Conservation (phyloP, 1,284 basidiomycete genomes). For the Melampsora americana region DNA sequence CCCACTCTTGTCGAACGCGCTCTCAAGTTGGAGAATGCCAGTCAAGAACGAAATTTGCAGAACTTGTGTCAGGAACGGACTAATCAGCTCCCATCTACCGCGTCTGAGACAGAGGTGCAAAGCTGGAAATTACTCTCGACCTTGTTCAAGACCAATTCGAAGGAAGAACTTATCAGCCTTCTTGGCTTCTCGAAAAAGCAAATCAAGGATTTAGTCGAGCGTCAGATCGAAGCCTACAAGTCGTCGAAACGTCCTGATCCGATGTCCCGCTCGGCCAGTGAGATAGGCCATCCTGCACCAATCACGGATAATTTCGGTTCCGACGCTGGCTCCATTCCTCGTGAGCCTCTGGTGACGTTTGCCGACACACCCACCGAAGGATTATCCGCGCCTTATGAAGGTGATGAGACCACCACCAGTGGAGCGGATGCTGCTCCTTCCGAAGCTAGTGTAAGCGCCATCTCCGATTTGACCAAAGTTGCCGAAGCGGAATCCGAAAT, state of each 20-base stretch:
- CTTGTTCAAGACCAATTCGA: slow-evolving; percentile 80
- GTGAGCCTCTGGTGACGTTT: slow-evolving; percentile 49
- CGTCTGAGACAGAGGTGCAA: slow-evolving; percentile 57
- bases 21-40: slow-evolving; percentile 66
- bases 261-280: slow-evolving; percentile 55
- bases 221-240: slow-evolving; percentile 74
- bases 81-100: slow-evolving; percentile 54
- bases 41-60: slow-evolving; percentile 64
- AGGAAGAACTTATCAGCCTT: slow-evolving; percentile 83
- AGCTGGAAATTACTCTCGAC: slow-evolving; percentile 86
- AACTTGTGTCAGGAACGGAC: slow-evolving; percentile 66
- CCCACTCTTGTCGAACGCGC: slow-evolving; percentile 73
- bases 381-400: slow-evolving; percentile 51
- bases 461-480: slow-evolving; percentile 64
- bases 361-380: slow-evolving; percentile 53
- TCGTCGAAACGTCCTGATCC: slow-evolving; percentile 55
- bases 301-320: slow-evolving; percentile 67
- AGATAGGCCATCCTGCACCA: slow-evolving; percentile 65
- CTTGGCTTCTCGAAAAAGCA: slow-evolving; percentile 91
- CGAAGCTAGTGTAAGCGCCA: slow-evolving; percentile 65
- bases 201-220: slow-evolving; percentile 72
- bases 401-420: slow-evolving; percentile 58
- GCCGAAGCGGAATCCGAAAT: slow-evolving; percentile 59
- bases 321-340: slow-evolving; percentile 53
- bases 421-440: slow-evolving; percentile 65